These are phyloP conservation scores for Nemania abortiva DNA, from an alignment of 2,329 filamentous ascomycete genomes.

Conservation along the genomic window DNA sequence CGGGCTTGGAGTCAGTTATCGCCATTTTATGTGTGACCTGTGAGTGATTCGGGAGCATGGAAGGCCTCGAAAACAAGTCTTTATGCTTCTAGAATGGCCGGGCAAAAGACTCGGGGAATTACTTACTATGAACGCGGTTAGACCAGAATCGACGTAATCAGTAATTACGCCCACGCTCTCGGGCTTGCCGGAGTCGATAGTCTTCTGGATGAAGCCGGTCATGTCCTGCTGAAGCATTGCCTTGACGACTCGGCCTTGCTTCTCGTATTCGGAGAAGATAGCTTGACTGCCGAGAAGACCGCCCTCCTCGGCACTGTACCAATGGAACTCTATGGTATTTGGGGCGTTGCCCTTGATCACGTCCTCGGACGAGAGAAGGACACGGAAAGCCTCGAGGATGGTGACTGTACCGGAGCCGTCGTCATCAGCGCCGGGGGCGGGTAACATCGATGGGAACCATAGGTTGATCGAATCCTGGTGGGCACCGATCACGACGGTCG, in stretches of 20 bases:
- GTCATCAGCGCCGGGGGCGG: slow-evolving; percentile 94
- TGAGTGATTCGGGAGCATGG: background rate
- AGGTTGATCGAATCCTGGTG: slow-evolving; percentile 97
- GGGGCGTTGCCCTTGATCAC: slow-evolving; percentile 77
- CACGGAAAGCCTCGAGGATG: slow-evolving; percentile 89
- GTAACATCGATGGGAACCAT: slow-evolving; percentile 84
- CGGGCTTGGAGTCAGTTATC: slow-evolving; percentile 9
- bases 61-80: background rate
- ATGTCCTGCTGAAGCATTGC: slow-evolving; percentile 99
- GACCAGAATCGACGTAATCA: slow-evolving; percentile 84
- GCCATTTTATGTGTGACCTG: background rate
- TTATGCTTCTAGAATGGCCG: background rate
- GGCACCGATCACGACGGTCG: slow-evolving; percentile 88
- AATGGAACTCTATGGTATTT: slow-evolving; percentile 96
- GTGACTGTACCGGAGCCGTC: slow-evolving; percentile 94
- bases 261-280: slow-evolving; percentile 86
- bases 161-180: slow-evolving; percentile 94
- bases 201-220: slow-evolving; percentile 89
- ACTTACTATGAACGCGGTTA: slow-evolving; percentile 81
- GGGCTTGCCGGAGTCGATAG: slow-evolving; percentile 81
- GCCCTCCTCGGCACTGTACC: slow-evolving; percentile 84
- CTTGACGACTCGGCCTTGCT: slow-evolving; percentile 79
- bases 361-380: slow-evolving; percentile 78
- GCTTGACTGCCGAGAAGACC: slow-evolving; percentile 80
- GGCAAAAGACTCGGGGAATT: background rate